Evolutionary conservation across 2,329 filamentous ascomycete genomes (phyloP), one percentile per base, ranked within the genome.

Genomic region (Pseudonectria buxi): DNA sequence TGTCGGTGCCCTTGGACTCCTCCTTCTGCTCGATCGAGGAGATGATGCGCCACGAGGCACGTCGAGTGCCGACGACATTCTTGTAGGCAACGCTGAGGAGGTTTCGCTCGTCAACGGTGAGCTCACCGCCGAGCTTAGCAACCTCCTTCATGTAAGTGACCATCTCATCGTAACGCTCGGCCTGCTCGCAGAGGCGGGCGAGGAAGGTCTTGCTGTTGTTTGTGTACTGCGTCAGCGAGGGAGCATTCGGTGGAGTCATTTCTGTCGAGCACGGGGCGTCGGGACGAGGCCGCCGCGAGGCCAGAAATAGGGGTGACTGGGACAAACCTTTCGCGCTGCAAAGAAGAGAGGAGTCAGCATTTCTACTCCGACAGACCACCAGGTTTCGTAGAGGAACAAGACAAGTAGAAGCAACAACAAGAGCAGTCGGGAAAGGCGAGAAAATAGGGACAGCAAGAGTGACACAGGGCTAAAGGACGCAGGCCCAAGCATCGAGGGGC

Each of bases 121-220:
- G 82, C 69, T 89, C 85, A 58, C 77, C 76, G 54, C 75, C 78
- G 55, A 82, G 66, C 74, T 95, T 94, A 69, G 90, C 90, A 60
- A 96, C 90, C 83, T 95, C 88, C 86, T 96, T 96, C 92, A 96
- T 96, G 76, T 90, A 95, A 64, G 82, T 88, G 58, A 96, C 90
- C 90, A 96, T 96, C 74, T 96, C 92, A 90, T 98, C 90, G 74
- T 98, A 98, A 65, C 90, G 90, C 80, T 96, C 92, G 66, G 92
- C 92, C 82, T 98, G 92, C 86, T 96, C 92, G 78, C 92, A 96
- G 66, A 98, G 88, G 75, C 92, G 83, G 70, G 92, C 92, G 69
- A 96, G 87, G 80, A 96, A 96, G 65, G 92, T 96, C 83, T 96
- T 96, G 84, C 88, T 95, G 67, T 64, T 33, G 35, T 28, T 45